Percentiles rank a stretch among this genome's conserved stretches.
phyloP scores from a whole-genome alignment of 768 basidiomycete species.

The Suillus variegatus region DNA sequence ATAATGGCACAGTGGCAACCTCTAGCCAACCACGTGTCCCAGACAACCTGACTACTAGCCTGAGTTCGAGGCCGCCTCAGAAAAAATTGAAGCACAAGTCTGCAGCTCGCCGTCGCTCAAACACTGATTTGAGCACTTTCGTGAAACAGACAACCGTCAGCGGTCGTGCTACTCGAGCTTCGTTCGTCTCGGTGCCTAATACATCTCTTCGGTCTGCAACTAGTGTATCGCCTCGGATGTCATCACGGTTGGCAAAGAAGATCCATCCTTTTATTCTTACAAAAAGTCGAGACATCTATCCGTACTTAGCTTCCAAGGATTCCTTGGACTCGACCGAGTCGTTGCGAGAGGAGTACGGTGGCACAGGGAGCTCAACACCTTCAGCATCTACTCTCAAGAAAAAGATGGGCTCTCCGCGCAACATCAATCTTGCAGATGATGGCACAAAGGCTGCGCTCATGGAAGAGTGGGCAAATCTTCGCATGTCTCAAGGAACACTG shows the following conservation, averaged over 20 bases:
- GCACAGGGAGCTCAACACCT: not conserved
- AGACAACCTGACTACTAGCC: not conserved
- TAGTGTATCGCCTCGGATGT: slow-evolving; percentile 14
- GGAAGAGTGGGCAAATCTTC: slow-evolving; percentile 32
- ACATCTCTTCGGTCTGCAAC: not conserved
- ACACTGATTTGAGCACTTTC: not conserved
- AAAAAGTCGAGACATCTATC: slow-evolving; percentile 29
- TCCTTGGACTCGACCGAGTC: slow-evolving; percentile 9
- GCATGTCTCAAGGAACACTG: slow-evolving; percentile 27
- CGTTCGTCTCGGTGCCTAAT: not conserved
- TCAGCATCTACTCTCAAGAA: slow-evolving; percentile 8
- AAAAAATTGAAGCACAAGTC: not conserved
- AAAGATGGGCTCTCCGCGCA: slow-evolving; percentile 17
- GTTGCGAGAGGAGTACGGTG: not conserved
- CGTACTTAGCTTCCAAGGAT: slow-evolving; percentile 25
- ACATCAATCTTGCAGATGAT: slow-evolving; percentile 21
- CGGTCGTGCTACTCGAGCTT: not conserved
- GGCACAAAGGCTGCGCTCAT: slow-evolving; percentile 25
- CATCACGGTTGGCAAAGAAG: slow-evolving; percentile 24
- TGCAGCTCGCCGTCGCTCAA: not conserved
- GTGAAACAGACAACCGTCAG: not conserved
- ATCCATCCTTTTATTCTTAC: slow-evolving; percentile 15
- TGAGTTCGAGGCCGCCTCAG: not conserved
- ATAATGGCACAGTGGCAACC: not conserved
- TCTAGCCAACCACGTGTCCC: not conserved